A percentile compares a stretch with the other conserved stretches of the same genome.
phyloP scores from a whole-genome alignment of 306 rosid species.

The Macrotyloma uniflorum region DNA sequence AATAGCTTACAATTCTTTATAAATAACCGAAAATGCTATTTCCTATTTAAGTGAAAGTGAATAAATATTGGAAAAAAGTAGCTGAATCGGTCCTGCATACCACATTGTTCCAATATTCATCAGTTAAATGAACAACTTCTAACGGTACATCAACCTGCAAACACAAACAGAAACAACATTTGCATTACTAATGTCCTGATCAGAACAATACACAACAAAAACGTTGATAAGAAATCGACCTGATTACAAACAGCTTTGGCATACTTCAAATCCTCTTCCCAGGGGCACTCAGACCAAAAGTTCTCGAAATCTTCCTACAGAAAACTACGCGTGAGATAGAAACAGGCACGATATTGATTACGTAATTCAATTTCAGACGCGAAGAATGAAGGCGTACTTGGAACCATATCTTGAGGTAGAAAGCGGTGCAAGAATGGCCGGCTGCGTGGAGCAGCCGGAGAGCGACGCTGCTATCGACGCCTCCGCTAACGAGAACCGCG shows the following conservation, averaged over 20 bases:
- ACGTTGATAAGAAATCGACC: slow-evolving; percentile 45
- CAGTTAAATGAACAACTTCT: slow-evolving; percentile 92
- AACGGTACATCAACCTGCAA: slow-evolving; percentile 77
- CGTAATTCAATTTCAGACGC: not conserved
- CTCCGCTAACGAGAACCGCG: slow-evolving; percentile 88
- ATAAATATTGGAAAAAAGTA: not conserved
- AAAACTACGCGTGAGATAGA: slow-evolving; percentile 38
- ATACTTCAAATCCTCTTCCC: slow-evolving; percentile 91
- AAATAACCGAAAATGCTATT: not conserved
- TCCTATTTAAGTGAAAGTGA: not conserved
- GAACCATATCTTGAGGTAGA: slow-evolving; percentile 94
- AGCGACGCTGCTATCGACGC: slow-evolving; percentile 93
- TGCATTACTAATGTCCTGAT: slow-evolving; percentile 3
- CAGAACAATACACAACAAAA: not conserved
- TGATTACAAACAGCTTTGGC: slow-evolving; percentile 85
- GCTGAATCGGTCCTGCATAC: slow-evolving; percentile 40
- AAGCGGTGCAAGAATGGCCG: slow-evolving; percentile 88
- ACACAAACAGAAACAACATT: slow-evolving; percentile 19
- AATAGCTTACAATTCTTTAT: not conserved
- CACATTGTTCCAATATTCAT: slow-evolving; percentile 94
- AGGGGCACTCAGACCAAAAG: slow-evolving; percentile 94
- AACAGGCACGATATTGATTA: not conserved
- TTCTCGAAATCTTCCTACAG: slow-evolving; percentile 93
- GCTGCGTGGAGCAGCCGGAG: slow-evolving; percentile 88
- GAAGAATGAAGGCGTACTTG: slow-evolving; percentile 51